Evolutionary conservation across 129 eudicot species (phyloP).

Genomic region (Erigeron canadensis): DNA sequence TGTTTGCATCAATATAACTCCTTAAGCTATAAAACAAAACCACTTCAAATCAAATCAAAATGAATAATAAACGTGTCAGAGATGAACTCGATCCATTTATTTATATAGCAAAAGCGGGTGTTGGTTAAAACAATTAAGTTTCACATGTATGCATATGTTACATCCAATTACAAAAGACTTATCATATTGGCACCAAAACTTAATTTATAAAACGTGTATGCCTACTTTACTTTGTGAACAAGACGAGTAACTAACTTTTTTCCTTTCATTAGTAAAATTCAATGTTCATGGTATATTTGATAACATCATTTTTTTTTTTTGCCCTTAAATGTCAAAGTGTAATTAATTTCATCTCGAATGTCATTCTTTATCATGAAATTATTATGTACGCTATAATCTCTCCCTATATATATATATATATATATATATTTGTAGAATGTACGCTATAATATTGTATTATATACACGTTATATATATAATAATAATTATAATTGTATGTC

Average conservation of each 20-base stretch:
- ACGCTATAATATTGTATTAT: no score
- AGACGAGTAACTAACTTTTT: conserved; percentile 26
- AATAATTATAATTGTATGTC: no score
- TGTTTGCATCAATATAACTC: no score
- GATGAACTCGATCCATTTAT: neutral
- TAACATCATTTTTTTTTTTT: neutral
- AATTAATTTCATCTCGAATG: neutral
- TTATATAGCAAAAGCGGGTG: neutral
- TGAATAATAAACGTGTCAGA: neutral
- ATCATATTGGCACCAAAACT: neutral
- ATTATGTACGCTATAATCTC: neutral
- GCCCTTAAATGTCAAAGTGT: neutral
- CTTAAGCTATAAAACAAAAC: no score
- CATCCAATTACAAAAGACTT: neutral
- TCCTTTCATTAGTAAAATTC: neutral
- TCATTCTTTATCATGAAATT: neutral
- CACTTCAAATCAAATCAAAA: no score
- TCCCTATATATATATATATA: no score
- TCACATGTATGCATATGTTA: conserved; percentile 12
- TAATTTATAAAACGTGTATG: neutral
- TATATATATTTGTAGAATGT: no score
- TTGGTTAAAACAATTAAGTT: neutral
- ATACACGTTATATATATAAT: no score
- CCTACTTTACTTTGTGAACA: conserved; percentile 18
- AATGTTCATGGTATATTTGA: neutral